Evolutionary conservation across 202 grass and related monocot species (phyloP).

Genomic region (Setaria italica): DNA sequence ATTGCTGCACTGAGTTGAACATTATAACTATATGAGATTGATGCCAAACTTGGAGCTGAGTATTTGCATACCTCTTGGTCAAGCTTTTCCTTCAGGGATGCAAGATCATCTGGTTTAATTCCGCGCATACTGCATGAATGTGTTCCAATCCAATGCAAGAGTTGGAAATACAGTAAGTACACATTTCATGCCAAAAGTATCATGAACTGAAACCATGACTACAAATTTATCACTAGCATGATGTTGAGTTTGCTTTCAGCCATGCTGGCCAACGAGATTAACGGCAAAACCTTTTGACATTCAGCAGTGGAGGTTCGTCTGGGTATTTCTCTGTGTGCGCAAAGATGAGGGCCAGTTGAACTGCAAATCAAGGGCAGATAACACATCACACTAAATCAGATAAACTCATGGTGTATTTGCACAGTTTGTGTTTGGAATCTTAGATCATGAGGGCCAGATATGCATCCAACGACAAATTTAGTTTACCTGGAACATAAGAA

Average conservation of each 20-base stretch:
- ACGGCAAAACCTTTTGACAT: conserved; percentile 78
- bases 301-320: conserved; percentile 89
- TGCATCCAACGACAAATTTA: conserved; percentile 24
- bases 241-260: conserved; percentile 23
- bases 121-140: conserved; percentile 73
- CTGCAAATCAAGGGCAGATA: conserved; percentile 56
- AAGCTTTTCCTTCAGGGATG: conserved; percentile 82
- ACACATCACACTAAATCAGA: conserved; percentile 24
- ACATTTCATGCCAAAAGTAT: conserved; percentile 35
- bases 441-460: neutral
- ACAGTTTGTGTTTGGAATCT: conserved; percentile 1
- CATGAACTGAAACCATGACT: conserved; percentile 13
- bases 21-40: conserved; percentile 1
- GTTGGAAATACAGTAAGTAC: conserved; percentile 30
- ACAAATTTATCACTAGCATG: neutral
- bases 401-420: conserved; percentile 16
- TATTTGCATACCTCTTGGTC: conserved; percentile 72
- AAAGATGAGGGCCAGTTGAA: conserved; percentile 96
- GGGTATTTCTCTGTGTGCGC: conserved; percentile 96
- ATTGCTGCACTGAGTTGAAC: neutral
- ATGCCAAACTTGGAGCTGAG: conserved; percentile 12
- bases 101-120: conserved; percentile 86
- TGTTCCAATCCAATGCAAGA: conserved; percentile 34
- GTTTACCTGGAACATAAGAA: conserved; percentile 74
- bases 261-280: conserved; percentile 28